Base-by-base conservation (phyloP, 139 green algal genomes). In the Limnomonas spitsbergensis region DNA sequence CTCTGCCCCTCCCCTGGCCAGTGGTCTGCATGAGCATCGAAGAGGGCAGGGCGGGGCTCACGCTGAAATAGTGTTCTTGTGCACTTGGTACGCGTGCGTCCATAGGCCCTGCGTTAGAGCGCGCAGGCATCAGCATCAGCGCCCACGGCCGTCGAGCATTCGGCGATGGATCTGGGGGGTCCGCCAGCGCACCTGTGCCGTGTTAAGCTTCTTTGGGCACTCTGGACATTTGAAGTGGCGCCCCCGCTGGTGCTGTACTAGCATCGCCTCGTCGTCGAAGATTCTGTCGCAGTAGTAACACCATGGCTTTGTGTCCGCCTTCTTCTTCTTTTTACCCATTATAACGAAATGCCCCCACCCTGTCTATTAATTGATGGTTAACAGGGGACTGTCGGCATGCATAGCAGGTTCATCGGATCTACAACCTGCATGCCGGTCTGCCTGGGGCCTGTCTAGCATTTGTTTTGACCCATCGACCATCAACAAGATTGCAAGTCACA, bases 161-260 rank as follows among this genome's bases (percentile, higher is more conserved):
- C 9, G 42, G 42, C 9, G 7, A 6, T 54, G 42, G 7, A 54
- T 54, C 9, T 54, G 7, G 29, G n/a, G n/a, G n/a, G n/a, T n/a
- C 66, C 32, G 3, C 14, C 66, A 38, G 66, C 69, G 24, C 40
- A 77, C 90, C 27, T 86, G 83, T 37, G 89, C 87, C 0, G 89
- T 96, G 67, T 84, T 90, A 37, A 97, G 85, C 73, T 93, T 93
- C 80, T 92, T 94, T 74, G 90, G 82, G 81, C 93, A 97, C n/a
- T 83, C 54, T 75, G 81, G 78, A 47, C 86, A 90, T 38, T 88
- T 89, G 78, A 94, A 98, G 85, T 98, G 94, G 75, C 94, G 90
- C 2, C 86, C 84, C 78, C 94, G 96, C 69, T 98, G 94, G 73
- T 98, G 94, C 66, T 90, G 87, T 32, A 98, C 90, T 4, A 98